phyloP scores from a whole-genome alignment of 2,329 filamentous ascomycete species.

The Domatiomyces catenatus region DNA sequence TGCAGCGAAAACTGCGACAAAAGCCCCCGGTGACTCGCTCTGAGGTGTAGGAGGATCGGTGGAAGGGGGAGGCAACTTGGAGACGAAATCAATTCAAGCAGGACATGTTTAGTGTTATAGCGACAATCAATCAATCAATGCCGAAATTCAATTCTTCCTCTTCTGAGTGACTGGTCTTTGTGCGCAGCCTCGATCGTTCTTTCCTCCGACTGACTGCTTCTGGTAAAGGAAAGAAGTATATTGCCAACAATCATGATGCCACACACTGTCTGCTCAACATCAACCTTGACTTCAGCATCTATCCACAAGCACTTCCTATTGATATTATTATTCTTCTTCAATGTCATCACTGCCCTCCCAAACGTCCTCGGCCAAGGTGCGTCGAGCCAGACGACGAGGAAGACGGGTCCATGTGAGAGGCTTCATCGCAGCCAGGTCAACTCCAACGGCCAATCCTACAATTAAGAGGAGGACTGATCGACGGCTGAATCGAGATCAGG shows the following conservation, averaged over 20 bases:
- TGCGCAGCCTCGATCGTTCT: too few species aligned
- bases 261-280: not conserved
- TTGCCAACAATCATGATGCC: not conserved
- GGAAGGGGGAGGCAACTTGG: not conserved
- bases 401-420: not conserved
- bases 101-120: too few species aligned
- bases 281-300: not conserved
- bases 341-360: not conserved
- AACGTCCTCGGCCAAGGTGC: not conserved
- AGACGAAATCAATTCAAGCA: too few species aligned
- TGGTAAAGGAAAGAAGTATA: not conserved
- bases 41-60: slow-evolving; percentile 3
- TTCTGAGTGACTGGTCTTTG: not conserved
- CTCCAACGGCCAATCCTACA: not conserved
- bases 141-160: not conserved
- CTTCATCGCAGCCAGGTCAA: not conserved
- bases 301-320: not conserved
- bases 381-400: not conserved
- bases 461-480: slow-evolving; percentile 1
- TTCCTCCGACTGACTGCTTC: not conserved
- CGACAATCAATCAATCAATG: not conserved
- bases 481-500: slow-evolving; percentile 5
- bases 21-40: slow-evolving; percentile 6
- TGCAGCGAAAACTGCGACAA: slow-evolving; percentile 10
- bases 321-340: not conserved